phyloP scores from a whole-genome alignment of 495 filamentous ascomycete genomes.

The Annulohypoxylon stygium region DNA sequence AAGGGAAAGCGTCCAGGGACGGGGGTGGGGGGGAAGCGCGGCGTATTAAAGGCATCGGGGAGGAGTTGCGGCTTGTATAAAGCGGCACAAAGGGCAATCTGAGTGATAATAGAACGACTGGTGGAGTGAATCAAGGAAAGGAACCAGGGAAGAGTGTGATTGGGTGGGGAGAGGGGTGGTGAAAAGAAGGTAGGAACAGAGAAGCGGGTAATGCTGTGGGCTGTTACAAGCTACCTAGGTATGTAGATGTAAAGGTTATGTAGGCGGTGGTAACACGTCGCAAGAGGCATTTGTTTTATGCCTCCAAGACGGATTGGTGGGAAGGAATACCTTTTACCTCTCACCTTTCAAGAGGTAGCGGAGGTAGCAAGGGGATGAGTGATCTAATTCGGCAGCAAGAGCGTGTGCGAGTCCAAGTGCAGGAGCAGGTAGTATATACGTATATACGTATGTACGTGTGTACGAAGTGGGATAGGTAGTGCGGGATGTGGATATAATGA shows the following conservation, averaged over 20 bases:
- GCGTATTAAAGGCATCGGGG: slow-evolving; percentile 51
- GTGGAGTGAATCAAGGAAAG: slow-evolving; percentile 54
- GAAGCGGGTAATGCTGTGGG: slow-evolving; percentile 52
- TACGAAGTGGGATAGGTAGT: slow-evolving; percentile 53
- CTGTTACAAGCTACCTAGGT: slow-evolving; percentile 45
- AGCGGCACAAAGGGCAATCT: slow-evolving; percentile 47
- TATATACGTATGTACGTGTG: slow-evolving; percentile 48
- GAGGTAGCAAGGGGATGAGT: slow-evolving; percentile 27
- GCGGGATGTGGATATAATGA: slow-evolving; percentile 51
- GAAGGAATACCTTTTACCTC: slow-evolving; percentile 28
- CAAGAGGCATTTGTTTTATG: slow-evolving; percentile 54
- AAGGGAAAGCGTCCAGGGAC: slow-evolving; percentile 49
- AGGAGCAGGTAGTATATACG: slow-evolving; percentile 42
- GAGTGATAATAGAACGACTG: slow-evolving; percentile 54
- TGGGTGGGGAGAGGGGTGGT: slow-evolving; percentile 41
- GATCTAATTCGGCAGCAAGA: slow-evolving; percentile 39
- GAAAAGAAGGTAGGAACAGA: slow-evolving; percentile 36
- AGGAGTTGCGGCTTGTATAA: slow-evolving; percentile 47
- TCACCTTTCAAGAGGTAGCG: background rate
- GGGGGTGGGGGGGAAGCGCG: slow-evolving; percentile 48
- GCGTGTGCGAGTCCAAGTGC: slow-evolving; percentile 43
- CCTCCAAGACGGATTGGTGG: slow-evolving; percentile 40
- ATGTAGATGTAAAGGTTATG: slow-evolving; percentile 35
- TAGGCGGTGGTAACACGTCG: slow-evolving; percentile 58
- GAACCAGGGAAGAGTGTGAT: slow-evolving; percentile 46